Percentiles rank a stretch among this genome's conserved stretches.
Evolutionary conservation across 1,284 basidiomycete genomes (phyloP).

Genomic region (Cerioporus squamosus): DNA sequence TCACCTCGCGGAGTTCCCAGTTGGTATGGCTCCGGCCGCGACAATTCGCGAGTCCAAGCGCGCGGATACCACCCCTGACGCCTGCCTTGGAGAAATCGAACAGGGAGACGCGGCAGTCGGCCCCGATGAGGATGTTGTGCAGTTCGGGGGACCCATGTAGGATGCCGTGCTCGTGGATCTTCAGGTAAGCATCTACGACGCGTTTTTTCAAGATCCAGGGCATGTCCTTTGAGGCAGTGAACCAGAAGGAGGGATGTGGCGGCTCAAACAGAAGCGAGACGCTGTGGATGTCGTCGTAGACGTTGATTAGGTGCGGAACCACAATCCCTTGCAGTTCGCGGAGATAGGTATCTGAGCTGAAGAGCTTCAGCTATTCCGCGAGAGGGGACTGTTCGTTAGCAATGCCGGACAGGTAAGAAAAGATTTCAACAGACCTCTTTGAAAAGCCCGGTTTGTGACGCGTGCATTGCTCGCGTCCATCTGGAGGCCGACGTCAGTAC

Average conservation of each 20-base stretch:
- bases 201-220: conserved; percentile 26
- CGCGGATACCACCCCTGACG: conserved; percentile 40
- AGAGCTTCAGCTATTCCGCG: conserved; percentile 39
- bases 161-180: conserved; percentile 25
- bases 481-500: conserved; percentile 4
- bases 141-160: conserved; percentile 27
- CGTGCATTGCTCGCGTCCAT: conserved; percentile 18
- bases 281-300: conserved; percentile 43
- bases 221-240: conserved; percentile 30
- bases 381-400: no score
- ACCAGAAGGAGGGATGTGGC: conserved; percentile 32
- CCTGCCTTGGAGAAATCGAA: conserved; percentile 59
- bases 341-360: conserved; percentile 50
- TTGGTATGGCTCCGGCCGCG: conserved; percentile 44
- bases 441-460: not conserved
- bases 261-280: conserved; percentile 43
- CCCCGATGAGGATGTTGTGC: conserved; percentile 55
- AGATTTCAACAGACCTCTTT: not conserved
- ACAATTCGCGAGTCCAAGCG: conserved; percentile 42
- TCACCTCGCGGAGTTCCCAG: conserved; percentile 59
- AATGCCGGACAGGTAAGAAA: not conserved
- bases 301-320: conserved; percentile 57
- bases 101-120: conserved; percentile 56
- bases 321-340: conserved; percentile 54
- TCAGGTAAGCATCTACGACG: conserved; percentile 21